Conservation (phyloP, 495 filamentous ascomycete species). For the Penicillium ucsense region DNA sequence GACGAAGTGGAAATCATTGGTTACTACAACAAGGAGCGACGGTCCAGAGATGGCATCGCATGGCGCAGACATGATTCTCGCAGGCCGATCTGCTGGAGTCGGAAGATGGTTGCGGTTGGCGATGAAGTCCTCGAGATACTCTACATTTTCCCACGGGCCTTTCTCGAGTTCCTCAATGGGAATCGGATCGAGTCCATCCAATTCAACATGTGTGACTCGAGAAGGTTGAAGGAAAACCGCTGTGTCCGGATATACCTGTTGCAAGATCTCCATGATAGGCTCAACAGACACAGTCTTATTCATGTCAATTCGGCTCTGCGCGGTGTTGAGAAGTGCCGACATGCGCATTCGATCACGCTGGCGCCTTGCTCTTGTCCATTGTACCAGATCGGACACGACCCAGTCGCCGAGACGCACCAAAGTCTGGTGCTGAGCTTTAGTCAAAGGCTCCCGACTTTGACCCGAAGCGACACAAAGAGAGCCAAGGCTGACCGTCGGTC, state of each 20-base stretch:
- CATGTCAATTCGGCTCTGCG: neutral
- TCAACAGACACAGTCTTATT: neutral
- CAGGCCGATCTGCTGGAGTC: neutral
- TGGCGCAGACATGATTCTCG: slow-evolving; percentile 2
- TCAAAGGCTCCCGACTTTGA: slow-evolving; percentile 5
- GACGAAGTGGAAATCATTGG: slow-evolving; percentile 6
- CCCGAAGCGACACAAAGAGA: slow-evolving; percentile 9
- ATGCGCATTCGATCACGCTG: slow-evolving; percentile 8
- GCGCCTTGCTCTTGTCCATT: slow-evolving; percentile 5
- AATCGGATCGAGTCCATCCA: slow-evolving; percentile 3
- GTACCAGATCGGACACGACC: slow-evolving; percentile 11
- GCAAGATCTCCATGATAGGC: neutral
- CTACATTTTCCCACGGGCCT: slow-evolving; percentile 8
- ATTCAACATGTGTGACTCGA: slow-evolving; percentile 1
- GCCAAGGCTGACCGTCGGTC: slow-evolving; percentile 8
- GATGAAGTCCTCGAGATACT: slow-evolving; percentile 10
- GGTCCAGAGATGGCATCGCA: slow-evolving; percentile 7
- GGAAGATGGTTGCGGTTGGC: slow-evolving; percentile 3
- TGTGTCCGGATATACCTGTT: slow-evolving; percentile 1
- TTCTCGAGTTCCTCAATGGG: neutral
- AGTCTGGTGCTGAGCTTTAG: slow-evolving; percentile 7
- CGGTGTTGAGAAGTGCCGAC: slow-evolving; percentile 4
- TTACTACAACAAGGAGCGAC: slow-evolving; percentile 8
- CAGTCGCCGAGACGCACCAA: slow-evolving; percentile 10
- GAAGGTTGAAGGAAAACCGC: slow-evolving; percentile 2